These are phyloP conservation scores for Gossypium ekmanianum DNA, from an alignment of 345 rosid species.

Conservation along the genomic window DNA sequence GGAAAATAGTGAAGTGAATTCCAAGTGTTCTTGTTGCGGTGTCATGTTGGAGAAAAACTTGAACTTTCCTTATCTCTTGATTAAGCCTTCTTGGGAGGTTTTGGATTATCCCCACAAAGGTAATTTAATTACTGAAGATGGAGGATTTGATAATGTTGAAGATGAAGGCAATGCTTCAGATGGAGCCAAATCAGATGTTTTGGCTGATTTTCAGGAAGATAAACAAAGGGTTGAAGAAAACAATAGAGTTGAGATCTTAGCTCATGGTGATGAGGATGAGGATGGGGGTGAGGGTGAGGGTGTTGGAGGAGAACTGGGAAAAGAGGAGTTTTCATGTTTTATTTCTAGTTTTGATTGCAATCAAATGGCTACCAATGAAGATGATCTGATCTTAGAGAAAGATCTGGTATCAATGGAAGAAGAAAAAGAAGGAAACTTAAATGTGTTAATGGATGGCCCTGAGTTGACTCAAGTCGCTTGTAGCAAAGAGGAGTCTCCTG, in stretches of 20 bases:
- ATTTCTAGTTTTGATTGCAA: conserved; percentile 45
- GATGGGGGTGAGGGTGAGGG: not conserved
- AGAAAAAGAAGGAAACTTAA: conserved; percentile 16
- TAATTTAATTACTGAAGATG: conserved; percentile 29
- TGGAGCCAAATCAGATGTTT: conserved; percentile 29
- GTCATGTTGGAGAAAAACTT: conserved; percentile 31
- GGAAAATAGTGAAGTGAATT: conserved; percentile 27
- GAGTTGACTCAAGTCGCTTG: conserved; percentile 19
- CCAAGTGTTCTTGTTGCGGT: conserved; percentile 58
- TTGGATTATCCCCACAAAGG: conserved; percentile 30
- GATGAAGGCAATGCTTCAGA: conserved; percentile 29
- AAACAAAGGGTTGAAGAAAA: conserved; percentile 32
- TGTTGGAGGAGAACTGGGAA: conserved; percentile 21
- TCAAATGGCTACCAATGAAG: conserved; percentile 29
- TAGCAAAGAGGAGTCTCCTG: conserved; percentile 26
- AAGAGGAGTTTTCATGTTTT: conserved; percentile 35
- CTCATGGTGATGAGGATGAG: not conserved
- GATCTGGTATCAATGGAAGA: conserved; percentile 19
- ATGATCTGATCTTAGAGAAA: conserved; percentile 24
- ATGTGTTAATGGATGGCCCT: conserved; percentile 19
- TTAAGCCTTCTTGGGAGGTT: conserved; percentile 43
- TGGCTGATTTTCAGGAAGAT: conserved; percentile 26
- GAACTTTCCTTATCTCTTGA: conserved; percentile 26
- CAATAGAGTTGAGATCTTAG: conserved; percentile 25
- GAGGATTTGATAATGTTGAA: conserved; percentile 20